Conservation (phyloP, 1,284 basidiomycete genomes). For the Puccinia brachypodii region DNA sequence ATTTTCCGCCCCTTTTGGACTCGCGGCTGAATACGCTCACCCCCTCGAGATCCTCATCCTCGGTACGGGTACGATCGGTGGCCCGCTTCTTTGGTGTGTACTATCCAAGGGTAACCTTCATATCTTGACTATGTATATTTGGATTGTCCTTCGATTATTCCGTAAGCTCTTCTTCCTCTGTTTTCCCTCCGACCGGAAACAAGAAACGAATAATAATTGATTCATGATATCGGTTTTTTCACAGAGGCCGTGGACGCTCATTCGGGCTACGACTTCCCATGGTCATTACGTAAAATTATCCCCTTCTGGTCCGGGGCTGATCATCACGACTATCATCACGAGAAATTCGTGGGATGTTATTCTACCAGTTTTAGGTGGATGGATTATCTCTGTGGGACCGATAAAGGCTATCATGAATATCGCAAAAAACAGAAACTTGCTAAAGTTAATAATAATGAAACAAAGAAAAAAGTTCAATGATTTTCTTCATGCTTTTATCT, state of each 20-base stretch:
- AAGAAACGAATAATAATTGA: background rate
- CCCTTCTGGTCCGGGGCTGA: conserved; percentile 99
- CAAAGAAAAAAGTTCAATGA: background rate
- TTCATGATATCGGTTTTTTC: background rate
- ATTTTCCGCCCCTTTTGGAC: conserved; percentile 92
- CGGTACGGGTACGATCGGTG: conserved; percentile 50
- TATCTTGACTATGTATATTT: conserved; percentile 87
- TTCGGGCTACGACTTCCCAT: conserved; percentile 73
- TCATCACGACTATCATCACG: conserved; percentile 63
- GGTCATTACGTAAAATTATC: conserved; percentile 86
- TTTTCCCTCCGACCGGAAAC: background rate
- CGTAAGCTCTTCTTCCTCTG: conserved; percentile 56
- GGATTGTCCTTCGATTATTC: conserved; percentile 91
- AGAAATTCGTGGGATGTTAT: conserved; percentile 58
- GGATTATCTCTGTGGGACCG: conserved; percentile 80
- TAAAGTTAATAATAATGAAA: background rate
- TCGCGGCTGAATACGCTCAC: conserved; percentile 85
- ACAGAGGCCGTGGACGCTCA: conserved; percentile 87
- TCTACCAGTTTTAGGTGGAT: conserved; percentile 91
- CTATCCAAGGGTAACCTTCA: conserved; percentile 60
- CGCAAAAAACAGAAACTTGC: conserved; percentile 40
- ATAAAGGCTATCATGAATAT: conserved; percentile 69
- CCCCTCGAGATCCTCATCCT: conserved; percentile 60
- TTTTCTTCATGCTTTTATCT: background rate
- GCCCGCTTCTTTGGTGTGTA: conserved; percentile 43